These are phyloP conservation scores for Gossypium lobatum DNA, from an alignment of 441 rosid genomes.

Conservation along the genomic window DNA sequence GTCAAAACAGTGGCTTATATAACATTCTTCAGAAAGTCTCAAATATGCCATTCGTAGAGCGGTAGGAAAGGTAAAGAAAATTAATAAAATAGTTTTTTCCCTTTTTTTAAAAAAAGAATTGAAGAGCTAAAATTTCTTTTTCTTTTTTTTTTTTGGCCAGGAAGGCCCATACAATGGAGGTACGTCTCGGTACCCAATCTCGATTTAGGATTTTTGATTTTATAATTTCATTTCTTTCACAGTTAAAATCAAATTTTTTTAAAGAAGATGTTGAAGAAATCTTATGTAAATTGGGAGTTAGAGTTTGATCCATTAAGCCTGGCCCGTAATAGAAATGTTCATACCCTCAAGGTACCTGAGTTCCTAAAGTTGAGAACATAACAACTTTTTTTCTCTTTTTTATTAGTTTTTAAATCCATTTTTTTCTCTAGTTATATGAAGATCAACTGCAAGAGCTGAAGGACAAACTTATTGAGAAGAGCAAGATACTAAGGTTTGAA, in stretches of 20 bases:
- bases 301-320: too few species aligned
- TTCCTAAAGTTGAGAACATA: background rate
- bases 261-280: constrained; percentile 17
- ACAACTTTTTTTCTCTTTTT: background rate
- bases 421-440: constrained; percentile 6
- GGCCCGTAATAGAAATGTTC: background rate
- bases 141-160: background rate
- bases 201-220: too few species aligned
- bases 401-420: background rate
- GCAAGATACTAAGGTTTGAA: constrained; percentile 12
- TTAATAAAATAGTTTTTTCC: background rate
- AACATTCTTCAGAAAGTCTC: constrained; percentile 14
- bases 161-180: too few species aligned
- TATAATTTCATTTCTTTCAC: background rate
- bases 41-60: background rate
- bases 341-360: constrained; percentile 11
- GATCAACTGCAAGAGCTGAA: constrained; percentile 6
- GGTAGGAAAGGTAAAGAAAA: constrained; percentile 20
- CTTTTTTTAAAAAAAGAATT: background rate
- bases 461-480: constrained; percentile 1
- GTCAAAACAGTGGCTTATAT: constrained; percentile 19
- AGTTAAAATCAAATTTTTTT: background rate
- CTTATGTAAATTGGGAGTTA: background rate
- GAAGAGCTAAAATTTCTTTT: background rate
- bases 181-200: too few species aligned